Evolutionary conservation across 768 basidiomycete species (phyloP).

Genomic region (Pleurotus cornucopiae): DNA sequence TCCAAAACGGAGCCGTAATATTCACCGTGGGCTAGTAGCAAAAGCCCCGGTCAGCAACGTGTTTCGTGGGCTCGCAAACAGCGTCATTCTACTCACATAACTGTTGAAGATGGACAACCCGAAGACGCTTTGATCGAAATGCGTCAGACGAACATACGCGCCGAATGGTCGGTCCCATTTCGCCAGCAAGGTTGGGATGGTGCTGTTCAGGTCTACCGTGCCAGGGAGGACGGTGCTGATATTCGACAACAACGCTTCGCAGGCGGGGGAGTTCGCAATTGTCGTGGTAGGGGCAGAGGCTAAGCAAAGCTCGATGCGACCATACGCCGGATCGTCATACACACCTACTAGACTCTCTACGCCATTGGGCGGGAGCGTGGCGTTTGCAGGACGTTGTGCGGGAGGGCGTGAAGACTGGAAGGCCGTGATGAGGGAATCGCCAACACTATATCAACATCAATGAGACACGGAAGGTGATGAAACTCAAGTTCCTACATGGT

Average conservation of each 20-base stretch:
- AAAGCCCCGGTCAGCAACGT: background rate
- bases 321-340: slow-evolving; percentile 21
- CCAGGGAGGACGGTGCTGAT: slow-evolving; percentile 16
- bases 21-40: slow-evolving; percentile 9
- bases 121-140: slow-evolving; percentile 18
- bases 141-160: slow-evolving; percentile 15
- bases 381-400: slow-evolving; percentile 13
- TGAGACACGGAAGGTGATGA: too few species aligned
- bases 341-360: slow-evolving; percentile 17
- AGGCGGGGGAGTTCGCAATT: background rate
- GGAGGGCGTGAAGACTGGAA: slow-evolving; percentile 6
- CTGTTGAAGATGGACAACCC: slow-evolving; percentile 15
- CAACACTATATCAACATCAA: too few species aligned
- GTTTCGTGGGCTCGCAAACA: background rate
- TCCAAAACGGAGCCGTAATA: slow-evolving; percentile 17
- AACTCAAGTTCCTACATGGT: slow-evolving; percentile 1
- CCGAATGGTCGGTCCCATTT: slow-evolving; percentile 15
- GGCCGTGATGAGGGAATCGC: too few species aligned
- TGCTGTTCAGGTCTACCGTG: slow-evolving; percentile 7
- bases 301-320: slow-evolving; percentile 19
- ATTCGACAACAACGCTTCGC: slow-evolving; percentile 6
- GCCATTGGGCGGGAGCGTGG: slow-evolving; percentile 10
- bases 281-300: slow-evolving; percentile 1
- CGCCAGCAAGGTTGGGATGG: slow-evolving; percentile 16
- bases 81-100: slow-evolving; percentile 10